phyloP scores from a whole-genome alignment of 768 basidiomycete species.

The Termitomyces sp. region DNA sequence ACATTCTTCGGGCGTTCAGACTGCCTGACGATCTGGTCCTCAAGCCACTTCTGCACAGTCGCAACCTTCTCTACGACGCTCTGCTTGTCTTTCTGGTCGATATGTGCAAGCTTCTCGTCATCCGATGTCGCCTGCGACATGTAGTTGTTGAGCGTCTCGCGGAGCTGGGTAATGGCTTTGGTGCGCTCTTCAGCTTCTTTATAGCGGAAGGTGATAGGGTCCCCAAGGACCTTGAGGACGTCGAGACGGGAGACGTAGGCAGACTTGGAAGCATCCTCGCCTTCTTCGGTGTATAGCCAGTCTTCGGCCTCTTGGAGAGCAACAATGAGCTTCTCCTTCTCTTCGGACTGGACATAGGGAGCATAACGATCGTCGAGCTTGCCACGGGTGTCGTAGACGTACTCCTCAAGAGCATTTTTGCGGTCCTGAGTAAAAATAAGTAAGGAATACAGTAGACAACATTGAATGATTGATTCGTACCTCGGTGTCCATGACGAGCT shows the following conservation, averaged over 20 bases:
- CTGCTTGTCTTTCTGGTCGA: slow-evolving; percentile 85
- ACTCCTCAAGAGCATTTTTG: slow-evolving; percentile 98
- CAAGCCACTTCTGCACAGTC: slow-evolving; percentile 90
- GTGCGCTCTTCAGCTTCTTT: slow-evolving; percentile 80
- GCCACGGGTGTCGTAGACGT: slow-evolving; percentile 91
- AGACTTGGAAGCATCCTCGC: slow-evolving; percentile 91
- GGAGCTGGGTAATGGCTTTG: slow-evolving; percentile 63
- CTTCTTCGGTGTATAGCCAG: slow-evolving; percentile 98
- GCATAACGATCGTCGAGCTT: slow-evolving; percentile 90
- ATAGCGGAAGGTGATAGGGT: slow-evolving; percentile 80
- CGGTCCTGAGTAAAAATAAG: slow-evolving; percentile 54
- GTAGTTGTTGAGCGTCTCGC: slow-evolving; percentile 87
- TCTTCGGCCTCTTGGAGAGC: slow-evolving; percentile 80
- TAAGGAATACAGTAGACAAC: background rate
- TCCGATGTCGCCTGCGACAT: slow-evolving; percentile 72
- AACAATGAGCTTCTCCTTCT: slow-evolving; percentile 71
- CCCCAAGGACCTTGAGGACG: slow-evolving; percentile 76
- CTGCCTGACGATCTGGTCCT: slow-evolving; percentile 86
- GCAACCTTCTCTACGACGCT: slow-evolving; percentile 85
- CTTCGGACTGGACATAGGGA: slow-evolving; percentile 61
- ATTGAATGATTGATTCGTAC: slow-evolving; percentile 34
- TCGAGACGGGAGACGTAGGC: slow-evolving; percentile 87
- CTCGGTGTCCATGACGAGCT: slow-evolving; percentile 97
- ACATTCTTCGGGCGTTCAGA: slow-evolving; percentile 85
- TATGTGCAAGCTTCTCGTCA: slow-evolving; percentile 88